Conservation (phyloP, 31 red algal species). For the Porphyra umbilicalis region DNA sequence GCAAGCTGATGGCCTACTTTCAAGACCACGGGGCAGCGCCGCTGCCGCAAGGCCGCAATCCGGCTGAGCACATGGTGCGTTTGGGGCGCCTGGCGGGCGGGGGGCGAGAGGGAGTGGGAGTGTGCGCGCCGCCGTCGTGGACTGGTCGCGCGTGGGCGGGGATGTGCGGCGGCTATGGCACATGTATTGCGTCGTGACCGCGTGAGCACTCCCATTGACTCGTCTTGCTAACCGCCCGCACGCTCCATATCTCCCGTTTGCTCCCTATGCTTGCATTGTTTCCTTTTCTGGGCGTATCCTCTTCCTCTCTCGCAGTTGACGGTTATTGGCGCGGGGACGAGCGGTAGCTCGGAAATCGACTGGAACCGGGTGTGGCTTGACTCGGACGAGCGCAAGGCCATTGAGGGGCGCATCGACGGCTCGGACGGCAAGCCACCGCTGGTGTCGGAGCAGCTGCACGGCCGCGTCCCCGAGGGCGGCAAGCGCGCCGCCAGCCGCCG, state of each 20-base stretch:
- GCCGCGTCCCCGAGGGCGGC: background rate
- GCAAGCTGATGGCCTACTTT: constrained; percentile 38
- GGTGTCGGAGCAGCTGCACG: background rate
- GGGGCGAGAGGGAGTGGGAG: no score
- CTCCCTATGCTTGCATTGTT: background rate
- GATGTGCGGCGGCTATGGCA: no score
- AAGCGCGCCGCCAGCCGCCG: background rate
- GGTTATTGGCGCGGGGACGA: constrained; percentile 25
- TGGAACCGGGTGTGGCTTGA: constrained; percentile 15
- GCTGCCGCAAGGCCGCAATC: constrained; percentile 13
- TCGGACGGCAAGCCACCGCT: background rate
- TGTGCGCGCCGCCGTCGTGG: no score
- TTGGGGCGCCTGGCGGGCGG: no score
- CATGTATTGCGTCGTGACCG: no score
- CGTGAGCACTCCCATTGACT: background rate
- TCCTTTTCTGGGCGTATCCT: background rate
- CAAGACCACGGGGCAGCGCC: constrained; percentile 29
- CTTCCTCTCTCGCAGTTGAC: background rate
- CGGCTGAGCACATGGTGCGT: constrained; percentile 40
- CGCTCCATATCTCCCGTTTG: no score
- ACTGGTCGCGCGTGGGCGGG: no score
- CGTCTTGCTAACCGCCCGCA: no score
- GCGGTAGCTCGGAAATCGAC: background rate
- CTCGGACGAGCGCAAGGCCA: constrained; percentile 6
- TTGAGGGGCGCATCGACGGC: background rate